Percentiles rank a stretch among this genome's conserved stretches.
Evolutionary conservation across 257 asterid species (phyloP).

Genomic region (Mitragyna speciosa): DNA sequence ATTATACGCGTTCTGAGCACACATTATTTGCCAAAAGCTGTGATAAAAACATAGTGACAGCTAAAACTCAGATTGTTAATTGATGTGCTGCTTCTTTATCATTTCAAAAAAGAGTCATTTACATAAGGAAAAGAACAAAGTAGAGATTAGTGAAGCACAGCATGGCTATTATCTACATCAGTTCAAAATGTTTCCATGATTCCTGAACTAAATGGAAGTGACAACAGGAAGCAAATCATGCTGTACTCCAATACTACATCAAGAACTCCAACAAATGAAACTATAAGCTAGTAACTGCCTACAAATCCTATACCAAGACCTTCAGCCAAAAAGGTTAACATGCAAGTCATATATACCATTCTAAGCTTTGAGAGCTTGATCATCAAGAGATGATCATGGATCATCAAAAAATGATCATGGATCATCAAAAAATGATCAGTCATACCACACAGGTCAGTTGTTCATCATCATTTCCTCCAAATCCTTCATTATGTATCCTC

Average conservation of each 20-base stretch:
- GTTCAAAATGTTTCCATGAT: neutral
- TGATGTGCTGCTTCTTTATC: neutral
- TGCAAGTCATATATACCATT: neutral
- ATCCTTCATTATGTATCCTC: slow-evolving; percentile 29
- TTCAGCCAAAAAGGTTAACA: neutral
- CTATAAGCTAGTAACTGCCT: neutral
- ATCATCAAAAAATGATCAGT: slow-evolving; percentile 34
- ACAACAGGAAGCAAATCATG: too few species aligned
- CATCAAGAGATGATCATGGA: slow-evolving; percentile 35
- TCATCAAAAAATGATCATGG: slow-evolving; percentile 33
- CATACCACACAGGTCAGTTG: slow-evolving; percentile 19
- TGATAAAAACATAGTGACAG: neutral
- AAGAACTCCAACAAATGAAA: neutral
- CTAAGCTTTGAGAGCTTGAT: neutral
- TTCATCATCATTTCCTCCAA: slow-evolving; percentile 19
- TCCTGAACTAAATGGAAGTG: neutral
- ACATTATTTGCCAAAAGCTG: too few species aligned
- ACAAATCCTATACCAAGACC: slow-evolving; percentile 1
- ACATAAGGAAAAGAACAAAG: neutral
- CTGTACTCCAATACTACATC: neutral
- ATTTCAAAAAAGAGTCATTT: neutral
- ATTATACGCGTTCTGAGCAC: neutral
- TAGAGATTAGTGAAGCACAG: neutral
- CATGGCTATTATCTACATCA: slow-evolving; percentile 1
- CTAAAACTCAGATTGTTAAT: neutral